A percentile compares a stretch with the other conserved stretches of the same genome.
These are phyloP conservation scores for Cucurbita ficifolia DNA, from an alignment of 306 rosid genomes.

Conservation along the genomic window DNA sequence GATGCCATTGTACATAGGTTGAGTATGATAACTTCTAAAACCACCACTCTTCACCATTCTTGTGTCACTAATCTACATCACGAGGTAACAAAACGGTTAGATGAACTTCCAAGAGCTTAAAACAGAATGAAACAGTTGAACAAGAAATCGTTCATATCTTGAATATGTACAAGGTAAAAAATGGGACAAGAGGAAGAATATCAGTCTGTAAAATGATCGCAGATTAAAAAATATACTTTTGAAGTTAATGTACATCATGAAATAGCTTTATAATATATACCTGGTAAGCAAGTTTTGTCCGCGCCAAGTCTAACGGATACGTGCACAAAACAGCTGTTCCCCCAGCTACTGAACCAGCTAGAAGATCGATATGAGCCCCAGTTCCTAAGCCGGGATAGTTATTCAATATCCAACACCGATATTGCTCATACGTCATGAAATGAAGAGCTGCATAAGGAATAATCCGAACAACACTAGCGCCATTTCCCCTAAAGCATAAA, in stretches of 20 bases:
- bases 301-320: conserved; percentile 92
- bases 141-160: not conserved
- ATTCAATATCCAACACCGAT: conserved; percentile 66
- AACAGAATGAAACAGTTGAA: not conserved
- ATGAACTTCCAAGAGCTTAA: not conserved
- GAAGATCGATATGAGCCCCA: conserved; percentile 80
- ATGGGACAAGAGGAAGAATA: not conserved
- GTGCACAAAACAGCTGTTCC: conserved; percentile 88
- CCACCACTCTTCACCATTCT: conserved; percentile 28
- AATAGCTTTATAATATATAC: conserved; percentile 14
- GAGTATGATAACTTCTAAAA: conserved; percentile 27
- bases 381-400: conserved; percentile 54
- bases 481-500: conserved; percentile 64
- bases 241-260: not conserved
- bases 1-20: conserved; percentile 40
- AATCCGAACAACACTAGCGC: conserved; percentile 82
- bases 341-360: conserved; percentile 95
- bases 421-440: conserved; percentile 93
- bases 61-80: conserved; percentile 39
- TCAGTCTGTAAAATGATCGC: not conserved
- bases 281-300: conserved; percentile 97
- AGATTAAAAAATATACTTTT: not conserved
- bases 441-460: conserved; percentile 93
- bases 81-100: conserved; percentile 1
- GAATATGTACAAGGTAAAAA: not conserved